A percentile compares a stretch with the other conserved stretches of the same genome.
phyloP scores from a whole-genome alignment of 345 rosid genomes.

The Geranium brycei region DNA sequence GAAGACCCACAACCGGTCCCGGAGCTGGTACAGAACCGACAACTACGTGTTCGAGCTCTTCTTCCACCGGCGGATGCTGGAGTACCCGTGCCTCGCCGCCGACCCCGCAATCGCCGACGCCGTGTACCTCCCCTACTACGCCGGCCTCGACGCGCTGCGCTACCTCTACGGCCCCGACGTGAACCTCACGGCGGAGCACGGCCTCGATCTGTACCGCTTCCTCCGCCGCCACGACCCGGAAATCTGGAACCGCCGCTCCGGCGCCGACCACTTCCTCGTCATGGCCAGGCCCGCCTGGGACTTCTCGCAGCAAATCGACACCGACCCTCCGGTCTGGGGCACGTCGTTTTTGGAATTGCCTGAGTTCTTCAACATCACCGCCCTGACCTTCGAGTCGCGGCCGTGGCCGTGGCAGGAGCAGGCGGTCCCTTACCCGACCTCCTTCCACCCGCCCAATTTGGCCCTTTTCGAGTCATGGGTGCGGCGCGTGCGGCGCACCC shows the following conservation, averaged over 20 bases:
- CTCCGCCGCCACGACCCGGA: constrained; percentile 26
- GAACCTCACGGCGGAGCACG: constrained; percentile 58
- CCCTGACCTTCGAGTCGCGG: constrained; percentile 54
- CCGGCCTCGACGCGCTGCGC: constrained; percentile 59
- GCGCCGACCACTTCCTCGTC: constrained; percentile 74
- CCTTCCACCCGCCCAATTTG: constrained; percentile 70
- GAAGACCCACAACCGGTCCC: constrained; percentile 67
- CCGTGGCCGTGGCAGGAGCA: constrained; percentile 91
- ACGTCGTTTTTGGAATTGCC: constrained; percentile 77
- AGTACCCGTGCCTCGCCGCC: constrained; percentile 68
- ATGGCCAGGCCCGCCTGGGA: constrained; percentile 97
- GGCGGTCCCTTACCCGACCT: constrained; percentile 79
- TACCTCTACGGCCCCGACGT: constrained; percentile 67
- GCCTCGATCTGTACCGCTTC: constrained; percentile 47
- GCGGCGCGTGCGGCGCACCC: constrained; percentile 41
- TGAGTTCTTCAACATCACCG: constrained; percentile 64
- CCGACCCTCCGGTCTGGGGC: constrained; percentile 84
- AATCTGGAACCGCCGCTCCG: constrained; percentile 45
- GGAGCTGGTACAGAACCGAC: constrained; percentile 82
- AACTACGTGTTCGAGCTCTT: constrained; percentile 57
- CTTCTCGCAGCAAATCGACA: constrained; percentile 58
- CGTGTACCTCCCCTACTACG: constrained; percentile 70
- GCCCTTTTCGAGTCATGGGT: constrained; percentile 57
- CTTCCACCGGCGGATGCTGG: constrained; percentile 77
- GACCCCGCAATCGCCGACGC: constrained; percentile 65